phyloP scores from a whole-genome alignment of 176 grass and related monocot species.

The Poa annua region DNA sequence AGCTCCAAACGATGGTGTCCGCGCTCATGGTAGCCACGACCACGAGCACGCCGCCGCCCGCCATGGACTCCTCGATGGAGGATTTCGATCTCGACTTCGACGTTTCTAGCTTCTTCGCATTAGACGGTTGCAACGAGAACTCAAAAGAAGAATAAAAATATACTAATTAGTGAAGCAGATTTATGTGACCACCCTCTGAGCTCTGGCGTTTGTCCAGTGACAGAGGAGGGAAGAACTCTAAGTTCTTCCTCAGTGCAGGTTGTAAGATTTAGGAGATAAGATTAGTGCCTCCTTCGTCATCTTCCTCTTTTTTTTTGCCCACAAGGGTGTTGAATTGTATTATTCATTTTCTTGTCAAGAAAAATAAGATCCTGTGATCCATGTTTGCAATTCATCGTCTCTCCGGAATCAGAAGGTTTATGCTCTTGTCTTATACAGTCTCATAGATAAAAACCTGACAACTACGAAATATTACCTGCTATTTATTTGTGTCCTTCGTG shows the following conservation, averaged over 20 bases:
- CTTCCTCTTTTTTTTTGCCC: background rate
- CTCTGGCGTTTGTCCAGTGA: background rate
- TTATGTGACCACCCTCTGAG: constrained; percentile 35
- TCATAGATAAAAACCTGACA: background rate
- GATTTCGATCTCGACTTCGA: constrained; percentile 41
- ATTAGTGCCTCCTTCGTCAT: background rate
- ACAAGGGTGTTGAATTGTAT: constrained; percentile 6
- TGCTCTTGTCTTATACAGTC: background rate
- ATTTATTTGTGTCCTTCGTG: background rate
- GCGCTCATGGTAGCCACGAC: constrained; percentile 35
- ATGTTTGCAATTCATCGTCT: background rate
- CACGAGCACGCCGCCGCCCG: constrained; percentile 26
- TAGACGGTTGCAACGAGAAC: background rate
- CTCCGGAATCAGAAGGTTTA: background rate
- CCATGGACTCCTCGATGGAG: constrained; percentile 40
- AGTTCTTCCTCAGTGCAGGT: constrained; percentile 33
- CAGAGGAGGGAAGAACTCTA: constrained; percentile 52
- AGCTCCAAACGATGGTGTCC: constrained; percentile 48
- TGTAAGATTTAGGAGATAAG: constrained; percentile 35
- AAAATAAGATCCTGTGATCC: constrained; percentile 38
- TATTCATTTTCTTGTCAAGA: constrained; percentile 39
- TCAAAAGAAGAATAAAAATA: background rate
- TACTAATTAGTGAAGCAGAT: constrained; percentile 9
- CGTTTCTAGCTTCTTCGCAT: constrained; percentile 39
- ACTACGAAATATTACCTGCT: background rate